Evolutionary conservation across 805 yeast species (phyloP).

Genomic region (Diddensiella santjacobensis): DNA sequence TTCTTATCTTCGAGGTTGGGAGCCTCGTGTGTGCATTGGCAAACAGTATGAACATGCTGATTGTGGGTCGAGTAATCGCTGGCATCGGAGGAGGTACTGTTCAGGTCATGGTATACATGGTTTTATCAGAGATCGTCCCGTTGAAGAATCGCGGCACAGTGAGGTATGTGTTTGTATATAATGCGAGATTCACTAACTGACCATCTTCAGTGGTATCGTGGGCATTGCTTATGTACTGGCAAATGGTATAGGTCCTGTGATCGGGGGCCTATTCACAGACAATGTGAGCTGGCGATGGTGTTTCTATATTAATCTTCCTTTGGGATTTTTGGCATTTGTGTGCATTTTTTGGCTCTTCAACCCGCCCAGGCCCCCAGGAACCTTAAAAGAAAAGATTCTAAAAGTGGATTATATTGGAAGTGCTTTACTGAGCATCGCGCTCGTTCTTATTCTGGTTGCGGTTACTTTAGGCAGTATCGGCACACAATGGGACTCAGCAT

Average conservation of each 20-base stretch:
- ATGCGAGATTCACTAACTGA: too few relatives aligned
- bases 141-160: constrained; percentile 8
- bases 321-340: constrained; percentile 34
- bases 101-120: constrained; percentile 48
- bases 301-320: constrained; percentile 46
- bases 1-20: constrained; percentile 55
- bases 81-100: constrained; percentile 65
- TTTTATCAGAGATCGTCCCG: constrained; percentile 42
- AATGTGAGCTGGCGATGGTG: constrained; percentile 48
- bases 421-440: constrained; percentile 33
- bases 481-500: constrained; percentile 15
- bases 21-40: constrained; percentile 53
- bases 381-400: constrained; percentile 39
- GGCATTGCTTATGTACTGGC: constrained; percentile 5
- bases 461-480: constrained; percentile 14
- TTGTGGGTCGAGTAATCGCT: constrained; percentile 36
- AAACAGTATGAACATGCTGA: constrained; percentile 24
- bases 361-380: constrained; percentile 40
- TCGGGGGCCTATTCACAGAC: constrained; percentile 46
- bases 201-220: background rate
- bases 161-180: background rate
- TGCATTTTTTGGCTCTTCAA: constrained; percentile 26
- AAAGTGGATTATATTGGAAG: constrained; percentile 54
- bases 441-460: constrained; percentile 12
- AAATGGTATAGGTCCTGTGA: constrained; percentile 50